Evolutionary conservation across 2,329 filamentous ascomycete species (phyloP).

Genomic region (Albifimbria verrucaria): DNA sequence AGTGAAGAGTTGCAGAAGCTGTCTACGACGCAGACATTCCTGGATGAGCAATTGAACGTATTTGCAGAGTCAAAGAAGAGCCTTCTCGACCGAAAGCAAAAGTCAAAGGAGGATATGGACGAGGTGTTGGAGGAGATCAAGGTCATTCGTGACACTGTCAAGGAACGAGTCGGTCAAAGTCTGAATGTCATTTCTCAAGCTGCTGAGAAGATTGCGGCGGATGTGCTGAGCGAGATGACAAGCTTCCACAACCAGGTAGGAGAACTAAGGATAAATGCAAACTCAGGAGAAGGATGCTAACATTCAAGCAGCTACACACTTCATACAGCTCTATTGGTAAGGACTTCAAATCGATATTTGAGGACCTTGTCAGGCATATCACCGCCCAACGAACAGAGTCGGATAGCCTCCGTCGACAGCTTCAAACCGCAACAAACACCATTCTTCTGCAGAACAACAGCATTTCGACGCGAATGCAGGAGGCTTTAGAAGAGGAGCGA

Average conservation of each 20-base stretch:
- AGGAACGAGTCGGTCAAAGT: conserved; percentile 79
- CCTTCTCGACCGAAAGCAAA: conserved; percentile 63
- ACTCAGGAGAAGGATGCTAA: not conserved
- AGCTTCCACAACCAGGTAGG: conserved; percentile 71
- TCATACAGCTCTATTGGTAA: conserved; percentile 82
- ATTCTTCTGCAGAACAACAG: conserved; percentile 66
- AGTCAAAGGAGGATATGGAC: conserved; percentile 83
- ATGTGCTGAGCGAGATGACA: conserved; percentile 81
- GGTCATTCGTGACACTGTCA: conserved; percentile 82
- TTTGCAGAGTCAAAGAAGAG: conserved; percentile 68
- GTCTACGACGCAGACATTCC: conserved; percentile 63
- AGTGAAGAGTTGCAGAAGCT: conserved; percentile 70
- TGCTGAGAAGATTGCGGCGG: conserved; percentile 83
- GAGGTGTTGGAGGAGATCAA: conserved; percentile 89
- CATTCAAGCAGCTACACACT: conserved; percentile 59
- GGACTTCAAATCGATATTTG: conserved; percentile 84
- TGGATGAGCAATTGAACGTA: conserved; percentile 64
- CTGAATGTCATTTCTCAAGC: conserved; percentile 78
- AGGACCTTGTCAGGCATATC: conserved; percentile 73
- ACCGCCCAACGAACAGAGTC: conserved; percentile 74
- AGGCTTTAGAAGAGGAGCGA: conserved; percentile 73
- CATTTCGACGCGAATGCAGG: conserved; percentile 64
- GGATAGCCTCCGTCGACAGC: conserved; percentile 66
- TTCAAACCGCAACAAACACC: conserved; percentile 66
- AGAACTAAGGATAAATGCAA: conserved; percentile 11